phyloP scores from a whole-genome alignment of 192 early-diverging fungal genomes.

The Bifiguratus adelaidae region DNA sequence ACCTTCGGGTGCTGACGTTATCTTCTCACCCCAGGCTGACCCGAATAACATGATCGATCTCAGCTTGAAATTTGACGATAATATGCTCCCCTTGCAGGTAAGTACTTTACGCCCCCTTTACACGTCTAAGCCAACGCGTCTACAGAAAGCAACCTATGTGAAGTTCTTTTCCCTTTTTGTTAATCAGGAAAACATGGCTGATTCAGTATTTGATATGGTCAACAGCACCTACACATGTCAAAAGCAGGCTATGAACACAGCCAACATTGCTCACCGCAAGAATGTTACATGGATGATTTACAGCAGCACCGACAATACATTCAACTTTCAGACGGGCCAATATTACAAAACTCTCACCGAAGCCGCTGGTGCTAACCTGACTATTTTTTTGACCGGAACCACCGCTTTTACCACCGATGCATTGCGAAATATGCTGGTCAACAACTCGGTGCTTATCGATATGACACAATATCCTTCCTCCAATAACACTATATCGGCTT shows the following conservation, averaged over 20 bases:
- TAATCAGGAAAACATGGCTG: slow-evolving; percentile 11
- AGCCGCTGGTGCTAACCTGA: slow-evolving; percentile 22
- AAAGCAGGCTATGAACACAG: slow-evolving; percentile 2
- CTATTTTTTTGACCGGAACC: neutral
- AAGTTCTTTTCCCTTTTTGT: slow-evolving; percentile 27
- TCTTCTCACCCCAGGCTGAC: neutral
- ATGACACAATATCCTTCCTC: slow-evolving; percentile 5
- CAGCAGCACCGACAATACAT: slow-evolving; percentile 9
- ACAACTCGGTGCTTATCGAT: slow-evolving; percentile 15
- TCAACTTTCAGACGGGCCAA: slow-evolving; percentile 10
- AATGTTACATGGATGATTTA: slow-evolving; percentile 28
- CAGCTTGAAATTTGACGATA: neutral
- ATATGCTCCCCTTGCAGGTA: neutral
- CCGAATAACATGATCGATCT: neutral
- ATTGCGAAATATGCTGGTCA: slow-evolving; percentile 10
- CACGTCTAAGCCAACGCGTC: slow-evolving; percentile 4
- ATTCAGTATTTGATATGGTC: slow-evolving; percentile 17
- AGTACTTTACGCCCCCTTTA: neutral
- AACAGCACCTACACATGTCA: slow-evolving; percentile 9
- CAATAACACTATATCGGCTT: neutral
- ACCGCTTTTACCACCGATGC: slow-evolving; percentile 7
- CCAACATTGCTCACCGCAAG: slow-evolving; percentile 9
- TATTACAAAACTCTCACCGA: slow-evolving; percentile 23
- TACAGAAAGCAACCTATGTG: slow-evolving; percentile 19
- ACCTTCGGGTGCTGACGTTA: neutral